Evolutionary conservation across 2,329 filamentous ascomycete genomes (phyloP).

Genomic region (Byssochlamys sp.): DNA sequence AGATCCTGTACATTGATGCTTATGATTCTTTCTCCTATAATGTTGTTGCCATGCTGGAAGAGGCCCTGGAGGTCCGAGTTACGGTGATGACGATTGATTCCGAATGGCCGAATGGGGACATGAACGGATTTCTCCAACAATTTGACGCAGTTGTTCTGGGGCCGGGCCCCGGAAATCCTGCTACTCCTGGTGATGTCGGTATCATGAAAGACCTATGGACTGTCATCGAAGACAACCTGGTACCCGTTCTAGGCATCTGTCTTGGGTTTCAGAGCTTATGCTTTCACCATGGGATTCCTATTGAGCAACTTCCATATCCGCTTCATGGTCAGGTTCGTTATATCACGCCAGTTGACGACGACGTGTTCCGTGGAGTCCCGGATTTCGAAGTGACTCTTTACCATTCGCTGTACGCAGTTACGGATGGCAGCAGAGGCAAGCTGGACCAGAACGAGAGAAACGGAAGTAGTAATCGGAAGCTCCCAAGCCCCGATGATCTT

Average conservation of each 20-base stretch:
- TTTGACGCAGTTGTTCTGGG: constrained; percentile 85
- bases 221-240: constrained; percentile 46
- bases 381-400: constrained; percentile 65
- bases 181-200: constrained; percentile 64
- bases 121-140: constrained; percentile 41
- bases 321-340: constrained; percentile 71
- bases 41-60: constrained; percentile 71
- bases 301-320: constrained; percentile 60
- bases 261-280: constrained; percentile 79
- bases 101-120: constrained; percentile 31
- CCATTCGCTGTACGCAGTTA: constrained; percentile 49
- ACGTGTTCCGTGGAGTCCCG: constrained; percentile 57
- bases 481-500: constrained; percentile 16
- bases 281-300: constrained; percentile 55
- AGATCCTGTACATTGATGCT: constrained; percentile 81
- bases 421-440: background rate
- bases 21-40: constrained; percentile 97
- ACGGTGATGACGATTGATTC: constrained; percentile 63
- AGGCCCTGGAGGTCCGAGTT: constrained; percentile 58
- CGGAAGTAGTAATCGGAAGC: constrained; percentile 3
- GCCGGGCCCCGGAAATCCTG: constrained; percentile 77
- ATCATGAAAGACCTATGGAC: constrained; percentile 69
- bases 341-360: constrained; percentile 50
- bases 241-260: constrained; percentile 81
- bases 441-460: background rate